A percentile compares a stretch with the other conserved stretches of the same genome.
phyloP scores from a whole-genome alignment of 148 eudicot genomes.

The Polygonum aviculare region DNA sequence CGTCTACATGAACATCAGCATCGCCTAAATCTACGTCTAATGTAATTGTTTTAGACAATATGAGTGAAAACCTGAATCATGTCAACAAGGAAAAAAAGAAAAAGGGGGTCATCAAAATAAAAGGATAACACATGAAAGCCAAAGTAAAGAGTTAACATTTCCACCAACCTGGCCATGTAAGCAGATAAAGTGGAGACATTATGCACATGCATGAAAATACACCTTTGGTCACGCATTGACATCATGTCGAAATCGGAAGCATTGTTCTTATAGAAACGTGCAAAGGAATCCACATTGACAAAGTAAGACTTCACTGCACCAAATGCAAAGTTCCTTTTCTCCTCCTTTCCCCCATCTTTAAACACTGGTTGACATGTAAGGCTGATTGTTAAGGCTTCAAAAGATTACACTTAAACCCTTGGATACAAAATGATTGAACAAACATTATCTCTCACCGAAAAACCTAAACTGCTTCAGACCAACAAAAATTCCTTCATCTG shows the following conservation, averaged over 20 bases:
- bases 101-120: neutral
- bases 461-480: conserved; percentile 47
- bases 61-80: conserved; percentile 57
- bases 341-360: conserved; percentile 64
- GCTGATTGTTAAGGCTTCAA: neutral
- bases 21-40: conserved; percentile 37
- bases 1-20: conserved; percentile 27
- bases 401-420: neutral
- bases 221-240: conserved; percentile 42
- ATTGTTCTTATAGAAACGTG: conserved; percentile 16
- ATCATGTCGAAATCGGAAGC: conserved; percentile 20
- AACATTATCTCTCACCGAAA: conserved; percentile 38
- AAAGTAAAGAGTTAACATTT: neutral
- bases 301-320: conserved; percentile 53
- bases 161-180: conserved; percentile 52
- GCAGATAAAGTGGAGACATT: conserved; percentile 44
- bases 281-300: conserved; percentile 36
- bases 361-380: conserved; percentile 33
- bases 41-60: conserved; percentile 56
- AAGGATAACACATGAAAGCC: neutral
- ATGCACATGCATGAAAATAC: conserved; percentile 71
- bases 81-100: neutral
- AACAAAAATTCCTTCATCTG: conserved; percentile 50
- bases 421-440: no score
- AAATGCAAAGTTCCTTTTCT: conserved; percentile 28